phyloP scores from a whole-genome alignment of 1,284 basidiomycete species.

The Kwoniella shivajii region DNA sequence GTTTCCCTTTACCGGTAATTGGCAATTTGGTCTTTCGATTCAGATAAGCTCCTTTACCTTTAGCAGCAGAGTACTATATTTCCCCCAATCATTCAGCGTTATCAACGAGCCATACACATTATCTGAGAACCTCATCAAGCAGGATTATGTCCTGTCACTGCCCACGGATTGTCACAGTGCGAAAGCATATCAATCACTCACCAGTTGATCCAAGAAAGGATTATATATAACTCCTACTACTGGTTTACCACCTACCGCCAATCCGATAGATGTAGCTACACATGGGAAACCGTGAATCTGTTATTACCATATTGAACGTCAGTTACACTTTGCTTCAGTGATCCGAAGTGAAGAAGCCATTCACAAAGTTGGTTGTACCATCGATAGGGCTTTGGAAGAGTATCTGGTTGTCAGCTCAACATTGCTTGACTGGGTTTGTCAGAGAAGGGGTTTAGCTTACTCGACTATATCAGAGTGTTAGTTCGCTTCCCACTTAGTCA shows the following conservation, averaged over 20 bases:
- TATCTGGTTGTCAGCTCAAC: slow-evolving; percentile 11
- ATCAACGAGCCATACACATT: too few species aligned
- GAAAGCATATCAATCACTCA: slow-evolving; percentile 49
- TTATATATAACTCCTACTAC: slow-evolving; percentile 90
- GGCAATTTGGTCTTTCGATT: slow-evolving; percentile 63
- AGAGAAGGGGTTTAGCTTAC: slow-evolving; percentile 20
- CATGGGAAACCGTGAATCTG: slow-evolving; percentile 68
- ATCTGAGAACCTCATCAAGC: too few species aligned
- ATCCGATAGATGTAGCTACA: slow-evolving; percentile 86
- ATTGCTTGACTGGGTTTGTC: background rate
- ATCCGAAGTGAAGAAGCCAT: slow-evolving; percentile 47
- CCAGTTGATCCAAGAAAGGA: slow-evolving; percentile 82
- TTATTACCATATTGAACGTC: background rate
- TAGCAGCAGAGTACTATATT: slow-evolving; percentile 68
- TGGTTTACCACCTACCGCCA: slow-evolving; percentile 78
- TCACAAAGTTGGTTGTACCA: slow-evolving; percentile 87
- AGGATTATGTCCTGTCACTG: too few species aligned
- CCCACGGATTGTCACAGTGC: background rate
- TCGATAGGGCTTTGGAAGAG: slow-evolving; percentile 41
- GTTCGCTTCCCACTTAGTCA: background rate
- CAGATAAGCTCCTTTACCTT: slow-evolving; percentile 78
- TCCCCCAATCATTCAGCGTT: background rate
- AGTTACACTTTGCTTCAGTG: background rate
- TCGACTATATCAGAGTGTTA: slow-evolving; percentile 32
- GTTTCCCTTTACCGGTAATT: slow-evolving; percentile 72